Conservation (phyloP, 2,329 filamentous ascomycete species). For the Trichoderma sp. region DNA sequence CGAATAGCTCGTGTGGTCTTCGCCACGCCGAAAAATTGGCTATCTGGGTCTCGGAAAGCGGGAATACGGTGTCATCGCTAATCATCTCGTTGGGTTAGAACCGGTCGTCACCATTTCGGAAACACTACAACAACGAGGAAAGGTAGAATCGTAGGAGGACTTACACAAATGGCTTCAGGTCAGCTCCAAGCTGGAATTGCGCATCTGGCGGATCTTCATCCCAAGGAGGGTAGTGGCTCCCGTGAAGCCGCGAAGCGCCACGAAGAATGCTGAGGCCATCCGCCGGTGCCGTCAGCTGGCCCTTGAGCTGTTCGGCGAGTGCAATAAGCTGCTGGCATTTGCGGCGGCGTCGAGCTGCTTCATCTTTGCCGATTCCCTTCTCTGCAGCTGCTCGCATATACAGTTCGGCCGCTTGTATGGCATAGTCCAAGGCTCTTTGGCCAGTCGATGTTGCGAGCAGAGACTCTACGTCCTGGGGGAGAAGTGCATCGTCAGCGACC, state of each 20-base stretch:
- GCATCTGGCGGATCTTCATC: conserved; percentile 54
- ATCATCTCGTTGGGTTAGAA: background rate
- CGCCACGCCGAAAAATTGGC: conserved; percentile 82
- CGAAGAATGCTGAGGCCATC: conserved; percentile 53
- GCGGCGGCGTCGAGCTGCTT: conserved; percentile 63
- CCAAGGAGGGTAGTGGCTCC: conserved; percentile 84
- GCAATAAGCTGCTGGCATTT: conserved; percentile 69
- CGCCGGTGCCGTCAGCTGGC: conserved; percentile 17
- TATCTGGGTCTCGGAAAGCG: conserved; percentile 70
- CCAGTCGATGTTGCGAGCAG: conserved; percentile 35
- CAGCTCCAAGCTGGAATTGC: conserved; percentile 57
- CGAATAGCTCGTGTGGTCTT: conserved; percentile 65
- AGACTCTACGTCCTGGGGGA: conserved; percentile 38
- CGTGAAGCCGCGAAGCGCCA: conserved; percentile 76
- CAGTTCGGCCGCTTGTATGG: conserved; percentile 73
- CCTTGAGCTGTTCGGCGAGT: conserved; percentile 73
- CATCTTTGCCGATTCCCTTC: conserved; percentile 55
- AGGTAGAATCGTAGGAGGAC: conserved; percentile 27
- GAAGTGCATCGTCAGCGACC: conserved; percentile 9
- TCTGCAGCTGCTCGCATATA: conserved; percentile 70
- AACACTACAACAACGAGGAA: background rate
- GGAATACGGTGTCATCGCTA: conserved; percentile 67
- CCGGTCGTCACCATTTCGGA: background rate
- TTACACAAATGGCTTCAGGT: conserved; percentile 61
- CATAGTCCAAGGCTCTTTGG: conserved; percentile 65